phyloP scores from a whole-genome alignment of 2,329 filamentous ascomycete genomes.

The Phialocephala subalpina region DNA sequence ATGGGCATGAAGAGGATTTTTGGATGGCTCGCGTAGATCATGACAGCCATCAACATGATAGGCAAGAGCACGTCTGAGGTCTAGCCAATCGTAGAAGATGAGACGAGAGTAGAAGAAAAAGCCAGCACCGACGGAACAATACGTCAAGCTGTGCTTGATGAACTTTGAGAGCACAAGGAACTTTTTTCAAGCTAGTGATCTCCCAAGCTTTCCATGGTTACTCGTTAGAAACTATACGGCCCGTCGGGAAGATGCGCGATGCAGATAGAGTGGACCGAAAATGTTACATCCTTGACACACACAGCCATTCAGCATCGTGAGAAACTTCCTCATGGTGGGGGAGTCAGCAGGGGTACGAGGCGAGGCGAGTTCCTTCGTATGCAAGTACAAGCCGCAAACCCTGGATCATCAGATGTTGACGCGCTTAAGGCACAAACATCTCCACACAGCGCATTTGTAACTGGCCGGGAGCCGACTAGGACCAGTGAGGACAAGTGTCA shows the following conservation, averaged over 20 bases:
- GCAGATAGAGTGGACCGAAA: constrained; percentile 39
- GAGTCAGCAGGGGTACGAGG: constrained; percentile 36
- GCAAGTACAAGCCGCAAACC: too few relatives aligned
- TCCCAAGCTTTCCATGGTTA: constrained; percentile 40
- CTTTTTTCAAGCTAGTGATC: constrained; percentile 44
- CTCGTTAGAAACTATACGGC: constrained; percentile 38
- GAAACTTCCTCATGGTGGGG: constrained; percentile 40
- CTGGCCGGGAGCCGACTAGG: too few relatives aligned
- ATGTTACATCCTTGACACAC: constrained; percentile 34
- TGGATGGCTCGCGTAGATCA: constrained; percentile 51
- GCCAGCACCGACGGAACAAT: constrained; percentile 41
- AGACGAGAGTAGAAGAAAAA: constrained; percentile 36
- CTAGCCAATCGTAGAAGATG: constrained; percentile 52
- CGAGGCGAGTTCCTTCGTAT: too few relatives aligned
- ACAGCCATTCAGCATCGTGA: constrained; percentile 34
- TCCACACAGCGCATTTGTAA: too few relatives aligned
- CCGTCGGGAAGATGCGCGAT: constrained; percentile 46
- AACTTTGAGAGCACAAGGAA: constrained; percentile 38
- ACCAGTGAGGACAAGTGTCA: too few relatives aligned
- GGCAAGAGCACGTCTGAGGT: constrained; percentile 45
- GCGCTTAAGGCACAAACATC: too few relatives aligned
- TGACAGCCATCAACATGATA: constrained; percentile 54
- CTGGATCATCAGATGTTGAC: too few relatives aligned
- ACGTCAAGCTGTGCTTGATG: constrained; percentile 41
- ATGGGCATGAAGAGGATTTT: constrained; percentile 43